A percentile compares a stretch with the other conserved stretches of the same genome.
Evolutionary conservation across 768 basidiomycete species (phyloP).

Genomic region (Podaxis sp.): DNA sequence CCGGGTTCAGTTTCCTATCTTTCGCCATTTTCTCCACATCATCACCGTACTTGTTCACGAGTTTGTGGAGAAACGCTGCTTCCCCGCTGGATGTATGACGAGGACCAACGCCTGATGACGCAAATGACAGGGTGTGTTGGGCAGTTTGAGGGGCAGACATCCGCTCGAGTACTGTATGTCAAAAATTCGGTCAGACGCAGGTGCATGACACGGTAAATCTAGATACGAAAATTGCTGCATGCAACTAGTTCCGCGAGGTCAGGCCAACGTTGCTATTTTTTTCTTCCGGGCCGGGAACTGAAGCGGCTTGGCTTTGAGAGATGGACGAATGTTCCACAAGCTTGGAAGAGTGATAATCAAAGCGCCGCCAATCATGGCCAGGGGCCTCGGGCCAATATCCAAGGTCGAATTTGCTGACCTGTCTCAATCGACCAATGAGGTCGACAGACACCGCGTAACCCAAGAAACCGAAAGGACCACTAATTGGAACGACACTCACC

Average conservation of each 20-base stretch:
- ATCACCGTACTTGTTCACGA: slow-evolving; percentile 69
- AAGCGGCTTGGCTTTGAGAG: background rate
- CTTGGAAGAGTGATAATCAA: no score
- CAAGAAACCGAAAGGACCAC: background rate
- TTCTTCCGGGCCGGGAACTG: background rate
- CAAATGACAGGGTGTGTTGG: slow-evolving; percentile 37
- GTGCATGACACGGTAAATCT: slow-evolving; percentile 12
- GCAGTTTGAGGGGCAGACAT: slow-evolving; percentile 44
- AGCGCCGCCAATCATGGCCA: no score
- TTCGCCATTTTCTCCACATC: slow-evolving; percentile 76
- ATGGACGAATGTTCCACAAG: no score
- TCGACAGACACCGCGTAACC: background rate
- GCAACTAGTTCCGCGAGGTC: background rate
- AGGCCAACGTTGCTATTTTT: background rate
- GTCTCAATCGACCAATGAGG: no score
- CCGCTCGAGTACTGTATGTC: slow-evolving; percentile 58
- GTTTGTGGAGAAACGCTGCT: slow-evolving; percentile 57
- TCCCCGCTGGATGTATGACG: slow-evolving; percentile 75
- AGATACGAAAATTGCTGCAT: slow-evolving; percentile 9
- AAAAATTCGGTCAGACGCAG: slow-evolving; percentile 2
- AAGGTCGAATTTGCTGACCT: no score
- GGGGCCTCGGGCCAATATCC: no score
- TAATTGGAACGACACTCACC: slow-evolving; percentile 25
- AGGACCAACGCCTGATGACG: slow-evolving; percentile 41
- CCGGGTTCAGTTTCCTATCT: slow-evolving; percentile 77